phyloP scores from a whole-genome alignment of 441 rosid species.

The Lepidium campestre region DNA sequence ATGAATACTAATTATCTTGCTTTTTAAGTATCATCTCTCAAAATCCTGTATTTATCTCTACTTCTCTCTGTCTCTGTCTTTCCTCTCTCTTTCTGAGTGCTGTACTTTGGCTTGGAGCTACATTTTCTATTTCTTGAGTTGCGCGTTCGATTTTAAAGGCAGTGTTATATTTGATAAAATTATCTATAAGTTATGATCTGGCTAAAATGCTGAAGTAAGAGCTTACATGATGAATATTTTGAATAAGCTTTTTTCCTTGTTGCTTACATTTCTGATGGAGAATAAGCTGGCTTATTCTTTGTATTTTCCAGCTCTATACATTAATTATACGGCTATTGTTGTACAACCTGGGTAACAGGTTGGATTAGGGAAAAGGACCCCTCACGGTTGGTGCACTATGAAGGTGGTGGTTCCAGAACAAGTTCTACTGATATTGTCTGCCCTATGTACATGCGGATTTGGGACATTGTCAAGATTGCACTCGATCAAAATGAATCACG shows the following conservation, averaged over 20 bases:
- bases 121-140: neutral
- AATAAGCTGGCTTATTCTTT: neutral
- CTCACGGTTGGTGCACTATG: constrained; percentile 80
- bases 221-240: neutral
- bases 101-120: neutral
- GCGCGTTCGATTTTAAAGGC: neutral
- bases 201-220: neutral
- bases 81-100: neutral
- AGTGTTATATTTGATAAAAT: neutral
- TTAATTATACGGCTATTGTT: constrained; percentile 17
- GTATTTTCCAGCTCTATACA: neutral
- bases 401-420: constrained; percentile 97
- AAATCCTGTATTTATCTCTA: neutral
- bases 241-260: neutral
- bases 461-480: constrained; percentile 96
- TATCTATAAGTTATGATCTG: neutral
- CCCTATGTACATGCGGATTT: constrained; percentile 98
- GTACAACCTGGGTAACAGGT: constrained; percentile 42
- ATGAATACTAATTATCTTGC: neutral
- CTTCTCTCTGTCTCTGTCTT: neutral
- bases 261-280: neutral
- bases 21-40: neutral
- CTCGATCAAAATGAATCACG: constrained; percentile 80
- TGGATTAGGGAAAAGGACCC: constrained; percentile 89
- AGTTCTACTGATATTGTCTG: constrained; percentile 86